These are phyloP conservation scores for Thermothielavioides terrestris DNA, from an alignment of 495 filamentous ascomycete genomes.

Conservation along the genomic window DNA sequence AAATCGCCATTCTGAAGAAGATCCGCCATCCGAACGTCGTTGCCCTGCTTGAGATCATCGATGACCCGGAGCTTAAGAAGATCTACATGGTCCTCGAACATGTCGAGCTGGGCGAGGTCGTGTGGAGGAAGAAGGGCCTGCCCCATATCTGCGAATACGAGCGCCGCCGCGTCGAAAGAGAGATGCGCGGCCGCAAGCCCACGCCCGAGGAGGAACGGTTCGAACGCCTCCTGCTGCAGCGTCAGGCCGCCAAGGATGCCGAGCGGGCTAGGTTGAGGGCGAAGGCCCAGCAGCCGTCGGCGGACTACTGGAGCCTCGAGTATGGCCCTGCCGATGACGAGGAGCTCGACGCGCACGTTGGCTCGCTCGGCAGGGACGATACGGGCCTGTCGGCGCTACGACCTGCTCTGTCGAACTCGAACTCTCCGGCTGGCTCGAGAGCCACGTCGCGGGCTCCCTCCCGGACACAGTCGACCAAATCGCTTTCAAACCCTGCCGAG, in stretches of 20 bases:
- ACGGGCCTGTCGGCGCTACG: conserved; percentile 3
- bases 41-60: conserved; percentile 90
- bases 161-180: conserved; percentile 65
- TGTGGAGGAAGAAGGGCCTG: conserved; percentile 79
- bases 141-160: conserved; percentile 75
- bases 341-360: conserved; percentile 31
- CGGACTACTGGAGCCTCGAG: conserved; percentile 72
- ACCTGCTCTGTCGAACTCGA: conserved; percentile 12
- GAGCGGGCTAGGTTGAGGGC: conserved; percentile 39
- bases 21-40: conserved; percentile 93
- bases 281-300: conserved; percentile 33
- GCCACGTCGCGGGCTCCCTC: conserved; percentile 38
- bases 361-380: conserved; percentile 28
- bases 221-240: conserved; percentile 46
- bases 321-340: conserved; percentile 62
- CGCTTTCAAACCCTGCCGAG: conserved; percentile 36
- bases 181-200: conserved; percentile 51
- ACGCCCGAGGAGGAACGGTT: conserved; percentile 58
- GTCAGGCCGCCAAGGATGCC: conserved; percentile 48
- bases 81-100: conserved; percentile 96
- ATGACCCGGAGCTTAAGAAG: conserved; percentile 90
- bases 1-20: conserved; percentile 97
- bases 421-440: conserved; percentile 30
- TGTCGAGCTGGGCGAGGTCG: conserved; percentile 85
- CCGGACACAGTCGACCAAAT: conserved; percentile 35